A percentile compares a stretch with the other conserved stretches of the same genome.
These are phyloP conservation scores for Penicillium olsonii DNA, from an alignment of 2,329 filamentous ascomycete genomes.

Conservation along the genomic window DNA sequence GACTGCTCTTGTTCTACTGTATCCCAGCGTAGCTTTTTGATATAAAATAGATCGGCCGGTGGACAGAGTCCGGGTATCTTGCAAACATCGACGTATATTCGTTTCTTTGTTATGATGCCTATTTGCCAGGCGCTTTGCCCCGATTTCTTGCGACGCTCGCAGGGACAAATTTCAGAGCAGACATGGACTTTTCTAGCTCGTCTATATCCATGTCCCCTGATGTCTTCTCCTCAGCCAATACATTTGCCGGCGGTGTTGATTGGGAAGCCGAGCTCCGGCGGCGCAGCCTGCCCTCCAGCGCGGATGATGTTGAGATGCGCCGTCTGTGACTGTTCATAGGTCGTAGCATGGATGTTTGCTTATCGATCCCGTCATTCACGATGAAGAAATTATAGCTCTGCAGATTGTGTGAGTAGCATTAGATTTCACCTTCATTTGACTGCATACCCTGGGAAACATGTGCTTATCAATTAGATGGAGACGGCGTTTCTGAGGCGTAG, in stretches of 20 bases:
- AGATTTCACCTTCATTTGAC: not conserved
- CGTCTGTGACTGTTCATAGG: slow-evolving; percentile 33
- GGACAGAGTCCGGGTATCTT: too few species aligned
- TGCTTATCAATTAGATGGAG: slow-evolving; percentile 95
- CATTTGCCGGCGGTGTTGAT: slow-evolving; percentile 14
- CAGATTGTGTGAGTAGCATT: not conserved
- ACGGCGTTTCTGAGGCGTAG: slow-evolving; percentile 77
- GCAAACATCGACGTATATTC: not conserved
- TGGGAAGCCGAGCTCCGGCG: slow-evolving; percentile 34
- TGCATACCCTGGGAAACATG: slow-evolving; percentile 69
- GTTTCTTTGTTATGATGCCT: not conserved
- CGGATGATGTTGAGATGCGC: slow-evolving; percentile 37
- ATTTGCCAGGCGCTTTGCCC: slow-evolving; percentile 18
- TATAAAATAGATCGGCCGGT: too few species aligned
- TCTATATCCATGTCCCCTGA: slow-evolving; percentile 35
- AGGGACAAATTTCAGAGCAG: slow-evolving; percentile 48
- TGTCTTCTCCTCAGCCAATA: slow-evolving; percentile 3
- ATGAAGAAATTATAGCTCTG: slow-evolving; percentile 83
- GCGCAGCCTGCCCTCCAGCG: slow-evolving; percentile 37
- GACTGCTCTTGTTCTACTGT: too few species aligned
- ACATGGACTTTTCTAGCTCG: slow-evolving; percentile 46
- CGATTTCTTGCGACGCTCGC: slow-evolving; percentile 40
- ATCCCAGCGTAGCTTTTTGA: too few species aligned
- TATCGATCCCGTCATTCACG: slow-evolving; percentile 86
- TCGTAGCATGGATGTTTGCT: slow-evolving; percentile 73